A percentile compares a stretch with the other conserved stretches of the same genome.
These are phyloP conservation scores for Cotoneaster glaucophyllus DNA, from an alignment of 306 rosid species.

Conservation along the genomic window DNA sequence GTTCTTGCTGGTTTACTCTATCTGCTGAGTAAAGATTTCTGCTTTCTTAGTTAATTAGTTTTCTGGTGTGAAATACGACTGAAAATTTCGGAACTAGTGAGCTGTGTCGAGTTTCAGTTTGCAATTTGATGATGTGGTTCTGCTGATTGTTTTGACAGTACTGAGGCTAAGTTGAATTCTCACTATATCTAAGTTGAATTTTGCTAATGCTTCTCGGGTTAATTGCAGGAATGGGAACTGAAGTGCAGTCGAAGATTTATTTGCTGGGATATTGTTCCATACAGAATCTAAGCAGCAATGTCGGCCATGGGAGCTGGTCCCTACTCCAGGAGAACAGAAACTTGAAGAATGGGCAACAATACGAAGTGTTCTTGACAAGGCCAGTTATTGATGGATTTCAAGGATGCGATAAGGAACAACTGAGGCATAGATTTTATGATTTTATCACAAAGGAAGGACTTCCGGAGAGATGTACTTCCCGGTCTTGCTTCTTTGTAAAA, in stretches of 20 bases:
- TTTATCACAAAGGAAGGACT: slow-evolving; percentile 31
- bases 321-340: slow-evolving; percentile 10
- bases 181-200: neutral
- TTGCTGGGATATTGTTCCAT: slow-evolving; percentile 22
- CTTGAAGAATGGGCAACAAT: slow-evolving; percentile 18
- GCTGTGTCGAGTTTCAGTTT: neutral
- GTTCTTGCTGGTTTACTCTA: neutral
- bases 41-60: neutral
- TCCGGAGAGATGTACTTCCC: neutral
- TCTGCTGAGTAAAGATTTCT: neutral
- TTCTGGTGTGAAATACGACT: neutral
- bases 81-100: neutral
- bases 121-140: neutral
- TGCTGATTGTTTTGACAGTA: neutral
- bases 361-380: slow-evolving; percentile 5
- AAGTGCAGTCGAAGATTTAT: slow-evolving; percentile 26
- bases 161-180: neutral
- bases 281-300: slow-evolving; percentile 6
- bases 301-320: slow-evolving; percentile 18
- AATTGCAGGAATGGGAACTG: slow-evolving; percentile 39
- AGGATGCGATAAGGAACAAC: slow-evolving; percentile 31
- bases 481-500: slow-evolving; percentile 8
- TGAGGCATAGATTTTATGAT: too few species aligned
- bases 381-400: neutral
- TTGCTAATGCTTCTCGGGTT: neutral